phyloP scores from a whole-genome alignment of 805 yeast genomes.

The Barnettozyma botsteinii region DNA sequence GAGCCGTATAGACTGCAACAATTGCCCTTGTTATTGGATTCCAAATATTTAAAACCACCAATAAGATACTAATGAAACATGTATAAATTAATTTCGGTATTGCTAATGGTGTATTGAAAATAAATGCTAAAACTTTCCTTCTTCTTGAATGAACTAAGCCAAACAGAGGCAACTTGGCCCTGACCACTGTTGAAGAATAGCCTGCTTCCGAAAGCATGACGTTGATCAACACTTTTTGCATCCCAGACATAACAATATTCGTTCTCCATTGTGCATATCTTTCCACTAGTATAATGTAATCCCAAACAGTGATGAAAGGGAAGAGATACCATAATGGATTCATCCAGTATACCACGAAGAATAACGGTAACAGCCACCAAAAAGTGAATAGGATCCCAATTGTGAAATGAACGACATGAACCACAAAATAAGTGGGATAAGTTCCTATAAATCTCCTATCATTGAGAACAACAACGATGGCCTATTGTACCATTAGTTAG shows the following conservation, averaged over 20 bases:
- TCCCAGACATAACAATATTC: conserved; percentile 1
- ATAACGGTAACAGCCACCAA: conserved; percentile 9
- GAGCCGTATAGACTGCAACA: not conserved
- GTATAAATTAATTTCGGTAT: conserved; percentile 2
- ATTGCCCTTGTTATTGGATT: not conserved
- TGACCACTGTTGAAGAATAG: conserved; percentile 4
- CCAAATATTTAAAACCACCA: not conserved
- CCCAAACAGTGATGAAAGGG: conserved; percentile 7
- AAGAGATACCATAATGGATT: conserved; percentile 8
- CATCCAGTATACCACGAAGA: not conserved
- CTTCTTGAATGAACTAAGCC: conserved; percentile 6
- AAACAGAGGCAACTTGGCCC: conserved; percentile 5
- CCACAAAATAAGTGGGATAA: conserved; percentile 2
- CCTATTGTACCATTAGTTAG: too few relatives aligned
- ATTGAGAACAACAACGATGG: conserved; percentile 1
- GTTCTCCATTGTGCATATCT: conserved; percentile 8
- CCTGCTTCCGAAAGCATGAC: conserved; percentile 9
- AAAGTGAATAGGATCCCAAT: conserved; percentile 1
- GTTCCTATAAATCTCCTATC: conserved; percentile 7
- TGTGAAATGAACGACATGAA: conserved; percentile 5
- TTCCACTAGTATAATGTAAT: conserved; percentile 4
- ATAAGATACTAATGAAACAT: not conserved
- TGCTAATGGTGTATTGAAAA: conserved; percentile 2
- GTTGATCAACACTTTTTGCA: not conserved
- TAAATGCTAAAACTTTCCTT: conserved; percentile 1